Evolutionary conservation across 768 basidiomycete genomes (phyloP).

Genomic region (Lactifluus rugatus): DNA sequence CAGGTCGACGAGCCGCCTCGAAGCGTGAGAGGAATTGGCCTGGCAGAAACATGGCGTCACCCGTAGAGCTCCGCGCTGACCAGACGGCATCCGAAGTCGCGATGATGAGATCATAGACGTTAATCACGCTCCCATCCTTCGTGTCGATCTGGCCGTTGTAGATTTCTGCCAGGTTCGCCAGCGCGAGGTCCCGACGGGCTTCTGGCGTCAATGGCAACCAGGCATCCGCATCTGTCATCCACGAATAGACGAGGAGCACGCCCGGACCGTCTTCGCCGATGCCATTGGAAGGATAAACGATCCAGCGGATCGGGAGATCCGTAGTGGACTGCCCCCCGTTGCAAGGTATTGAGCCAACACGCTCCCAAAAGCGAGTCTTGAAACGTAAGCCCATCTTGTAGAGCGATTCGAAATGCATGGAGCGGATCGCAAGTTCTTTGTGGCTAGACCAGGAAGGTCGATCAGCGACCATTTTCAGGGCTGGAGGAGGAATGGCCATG

Average conservation of each 20-base stretch:
- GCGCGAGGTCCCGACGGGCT: slow-evolving; percentile 18
- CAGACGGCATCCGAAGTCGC: slow-evolving; percentile 21
- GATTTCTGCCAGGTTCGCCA: slow-evolving; percentile 20
- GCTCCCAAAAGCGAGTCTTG: slow-evolving; percentile 22
- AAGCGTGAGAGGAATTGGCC: slow-evolving; percentile 23
- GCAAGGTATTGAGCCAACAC: neutral
- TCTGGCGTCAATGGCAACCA: slow-evolving; percentile 20
- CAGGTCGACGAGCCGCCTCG: slow-evolving; percentile 19
- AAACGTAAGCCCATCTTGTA: slow-evolving; percentile 22
- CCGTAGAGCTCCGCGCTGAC: slow-evolving; percentile 22
- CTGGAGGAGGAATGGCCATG: slow-evolving; percentile 23
- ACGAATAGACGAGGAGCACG: slow-evolving; percentile 23
- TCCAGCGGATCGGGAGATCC: slow-evolving; percentile 18
- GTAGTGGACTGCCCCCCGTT: slow-evolving; percentile 19
- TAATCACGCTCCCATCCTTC: slow-evolving; percentile 11
- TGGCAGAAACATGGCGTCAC: slow-evolving; percentile 27
- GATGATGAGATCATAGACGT: slow-evolving; percentile 21
- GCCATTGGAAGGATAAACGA: slow-evolving; percentile 18
- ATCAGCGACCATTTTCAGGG: slow-evolving; percentile 21
- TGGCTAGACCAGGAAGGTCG: slow-evolving; percentile 19
- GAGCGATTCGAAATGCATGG: slow-evolving; percentile 23
- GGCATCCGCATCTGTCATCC: slow-evolving; percentile 22
- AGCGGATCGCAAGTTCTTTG: slow-evolving; percentile 22
- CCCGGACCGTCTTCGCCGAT: slow-evolving; percentile 22
- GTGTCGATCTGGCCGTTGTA: slow-evolving; percentile 17